A percentile compares a stretch with the other conserved stretches of the same genome.
phyloP scores from a whole-genome alignment of 2,329 filamentous ascomycete genomes.

The Colletotrichum falcatum region DNA sequence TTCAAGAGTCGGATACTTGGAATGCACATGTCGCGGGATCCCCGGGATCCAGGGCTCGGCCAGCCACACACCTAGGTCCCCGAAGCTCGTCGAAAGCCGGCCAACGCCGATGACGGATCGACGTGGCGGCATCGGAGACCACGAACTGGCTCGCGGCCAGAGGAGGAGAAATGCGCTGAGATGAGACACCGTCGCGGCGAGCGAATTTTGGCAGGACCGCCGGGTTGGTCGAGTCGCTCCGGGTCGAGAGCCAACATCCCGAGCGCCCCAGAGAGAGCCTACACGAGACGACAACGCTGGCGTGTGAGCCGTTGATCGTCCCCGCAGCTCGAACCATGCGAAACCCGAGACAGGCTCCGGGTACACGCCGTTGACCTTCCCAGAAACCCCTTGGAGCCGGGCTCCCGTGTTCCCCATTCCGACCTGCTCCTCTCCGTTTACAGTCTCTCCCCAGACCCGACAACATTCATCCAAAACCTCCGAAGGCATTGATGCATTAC shows the following conservation, averaged over 20 bases:
- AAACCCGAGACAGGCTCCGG: background rate
- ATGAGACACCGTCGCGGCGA: background rate
- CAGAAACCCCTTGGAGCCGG: background rate
- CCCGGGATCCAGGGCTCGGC: background rate
- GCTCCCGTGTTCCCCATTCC: background rate
- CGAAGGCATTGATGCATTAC: background rate
- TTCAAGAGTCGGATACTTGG: background rate
- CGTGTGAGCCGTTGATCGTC: background rate
- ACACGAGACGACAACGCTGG: background rate
- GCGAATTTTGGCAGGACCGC: background rate
- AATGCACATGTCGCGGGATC: background rate
- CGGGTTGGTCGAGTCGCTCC: too few relatives aligned
- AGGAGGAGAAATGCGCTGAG: background rate
- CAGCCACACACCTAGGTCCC: background rate
- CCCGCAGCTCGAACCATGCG: background rate
- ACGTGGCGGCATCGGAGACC: background rate
- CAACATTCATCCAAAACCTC: background rate
- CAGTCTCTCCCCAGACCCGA: background rate
- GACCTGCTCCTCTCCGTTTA: background rate
- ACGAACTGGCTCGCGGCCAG: background rate
- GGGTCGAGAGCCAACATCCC: too few relatives aligned
- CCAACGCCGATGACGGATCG: too few relatives aligned
- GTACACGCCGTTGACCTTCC: background rate
- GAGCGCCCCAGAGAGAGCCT: background rate
- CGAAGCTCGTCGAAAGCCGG: too few relatives aligned